These are phyloP conservation scores for Gossypium stocksii DNA, from an alignment of 345 rosid species.

Conservation along the genomic window DNA sequence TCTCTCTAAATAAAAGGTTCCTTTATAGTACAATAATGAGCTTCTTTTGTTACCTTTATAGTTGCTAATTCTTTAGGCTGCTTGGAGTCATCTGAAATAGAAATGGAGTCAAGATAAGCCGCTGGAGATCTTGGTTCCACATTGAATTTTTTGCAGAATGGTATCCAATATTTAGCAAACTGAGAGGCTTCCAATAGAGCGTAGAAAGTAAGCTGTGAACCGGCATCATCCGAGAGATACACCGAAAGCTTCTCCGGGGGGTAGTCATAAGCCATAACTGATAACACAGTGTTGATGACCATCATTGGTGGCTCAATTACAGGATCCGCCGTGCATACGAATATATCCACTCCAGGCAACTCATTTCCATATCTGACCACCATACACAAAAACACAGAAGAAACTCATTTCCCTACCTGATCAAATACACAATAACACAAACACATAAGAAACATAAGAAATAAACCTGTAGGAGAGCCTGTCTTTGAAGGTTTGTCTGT, in stretches of 20 bases:
- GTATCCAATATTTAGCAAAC: slow-evolving; percentile 46
- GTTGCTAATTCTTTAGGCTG: slow-evolving; percentile 8
- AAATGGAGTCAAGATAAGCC: slow-evolving; percentile 28
- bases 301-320: slow-evolving; percentile 43
- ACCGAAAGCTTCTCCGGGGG: slow-evolving; percentile 38
- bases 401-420: no score
- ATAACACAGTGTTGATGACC: slow-evolving; percentile 47
- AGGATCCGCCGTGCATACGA: slow-evolving; percentile 55
- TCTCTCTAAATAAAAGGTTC: neutral
- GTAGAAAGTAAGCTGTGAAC: slow-evolving; percentile 38
- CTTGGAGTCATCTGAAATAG: neutral
- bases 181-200: slow-evolving; percentile 49
- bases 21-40: no score
- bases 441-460: no score
- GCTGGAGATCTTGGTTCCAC: slow-evolving; percentile 46
- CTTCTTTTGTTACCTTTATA: slow-evolving; percentile 17
- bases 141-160: slow-evolving; percentile 39
- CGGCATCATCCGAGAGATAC: slow-evolving; percentile 56
- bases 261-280: slow-evolving; percentile 44
- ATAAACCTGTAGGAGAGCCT: slow-evolving; percentile 41
- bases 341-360: slow-evolving; percentile 43
- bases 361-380: slow-evolving; percentile 27
- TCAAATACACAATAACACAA: no score
- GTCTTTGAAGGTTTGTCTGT: slow-evolving; percentile 36
- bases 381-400: neutral